phyloP scores from a whole-genome alignment of 495 filamentous ascomycete species.

The Letharia lupina region DNA sequence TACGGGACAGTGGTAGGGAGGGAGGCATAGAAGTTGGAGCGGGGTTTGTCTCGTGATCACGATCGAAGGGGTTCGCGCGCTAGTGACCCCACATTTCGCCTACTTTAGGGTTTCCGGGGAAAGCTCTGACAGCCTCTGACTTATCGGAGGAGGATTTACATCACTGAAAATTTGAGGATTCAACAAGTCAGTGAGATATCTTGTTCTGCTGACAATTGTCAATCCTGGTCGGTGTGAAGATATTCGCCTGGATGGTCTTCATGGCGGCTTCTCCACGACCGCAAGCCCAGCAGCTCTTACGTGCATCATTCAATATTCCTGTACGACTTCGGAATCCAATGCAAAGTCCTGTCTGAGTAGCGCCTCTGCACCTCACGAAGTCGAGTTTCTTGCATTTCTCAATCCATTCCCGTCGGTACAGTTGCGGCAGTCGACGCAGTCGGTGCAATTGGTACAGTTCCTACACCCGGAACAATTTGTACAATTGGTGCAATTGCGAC shows the following conservation, averaged over 20 bases:
- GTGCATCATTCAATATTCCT: background rate
- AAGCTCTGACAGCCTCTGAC: background rate
- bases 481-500: conserved; percentile 12
- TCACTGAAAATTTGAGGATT: background rate
- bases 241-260: background rate
- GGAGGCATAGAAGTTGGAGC: conserved; percentile 8
- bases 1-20: conserved; percentile 15
- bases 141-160: background rate
- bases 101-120: conserved; percentile 10
- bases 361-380: background rate
- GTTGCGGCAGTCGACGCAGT: conserved; percentile 4
- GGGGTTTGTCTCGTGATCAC: conserved; percentile 22
- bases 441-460: background rate
- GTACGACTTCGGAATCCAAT: background rate
- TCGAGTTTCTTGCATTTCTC: background rate
- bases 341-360: background rate
- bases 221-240: background rate
- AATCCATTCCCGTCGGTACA: background rate
- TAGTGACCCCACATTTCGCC: conserved; percentile 17
- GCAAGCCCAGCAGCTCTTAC: background rate
- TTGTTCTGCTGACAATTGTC: background rate
- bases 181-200: background rate
- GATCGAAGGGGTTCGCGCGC: conserved; percentile 7
- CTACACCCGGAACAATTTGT: conserved; percentile 3
- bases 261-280: background rate